Base-by-base conservation (phyloP, 202 grass and related monocot species). In the Alloteropsis angusta region DNA sequence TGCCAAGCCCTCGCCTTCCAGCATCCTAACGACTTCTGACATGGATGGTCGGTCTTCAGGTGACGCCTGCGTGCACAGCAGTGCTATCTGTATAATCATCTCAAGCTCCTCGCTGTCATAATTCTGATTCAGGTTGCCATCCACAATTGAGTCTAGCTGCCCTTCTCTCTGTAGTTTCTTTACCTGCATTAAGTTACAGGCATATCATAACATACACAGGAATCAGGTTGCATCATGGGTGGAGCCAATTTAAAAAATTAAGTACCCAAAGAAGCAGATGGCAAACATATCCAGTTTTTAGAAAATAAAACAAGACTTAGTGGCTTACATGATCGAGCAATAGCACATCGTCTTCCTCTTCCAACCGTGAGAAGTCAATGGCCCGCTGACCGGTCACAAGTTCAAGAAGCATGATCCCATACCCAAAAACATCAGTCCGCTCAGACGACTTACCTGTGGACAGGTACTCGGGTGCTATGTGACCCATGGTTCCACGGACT, bases 391-490 rank as follows among this genome's bases (percentile, higher is more conserved):
- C 91, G 11, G 94, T 97, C 63, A 97, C 83, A 46, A 97, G 85
- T 50, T 97, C 94, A 72, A 97, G 87, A 71, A 97, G 90, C 94
- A 94, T 97, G 68, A 94, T 87, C 42, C 94, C 94, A 4, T 94
- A 97, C n/a, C 94, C 94, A 71, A 94, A 97, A 85, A 97, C 91
- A 85, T 97, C 94, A 0, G 91, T 97, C 59, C 87, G 91, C 57
- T 90, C 87, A 8, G 91, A 94, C 0, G 91, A 97, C 79, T 92
- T 97, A 65, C 94, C 94, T 28, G 94, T 97, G 6, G 91, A 97
- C 8, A 97, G 78, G 85, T 97, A 97, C 38, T 97, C 94, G n/a
- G 94, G 94, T 63, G 94, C 94, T 57, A 97, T 97, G 67, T 97
- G 94, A 70, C 94, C 91, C 91, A 94, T 97, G 23, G 94, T 97